These are phyloP conservation scores for Colletotrichum sansevieriae DNA, from an alignment of 2,329 filamentous ascomycete species.

Conservation along the genomic window DNA sequence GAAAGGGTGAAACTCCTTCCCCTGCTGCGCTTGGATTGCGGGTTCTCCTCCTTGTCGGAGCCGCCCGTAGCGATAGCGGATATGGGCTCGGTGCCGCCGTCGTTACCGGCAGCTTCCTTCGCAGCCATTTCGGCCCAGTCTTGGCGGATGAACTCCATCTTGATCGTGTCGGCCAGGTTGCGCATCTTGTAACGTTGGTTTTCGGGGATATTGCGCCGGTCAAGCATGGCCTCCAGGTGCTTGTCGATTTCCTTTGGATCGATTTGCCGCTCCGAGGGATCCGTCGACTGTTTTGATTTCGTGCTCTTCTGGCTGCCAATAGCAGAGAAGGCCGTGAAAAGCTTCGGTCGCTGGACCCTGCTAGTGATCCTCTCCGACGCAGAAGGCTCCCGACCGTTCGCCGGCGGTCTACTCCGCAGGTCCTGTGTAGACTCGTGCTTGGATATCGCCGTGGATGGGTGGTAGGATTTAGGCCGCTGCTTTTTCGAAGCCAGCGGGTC, in stretches of 20 bases:
- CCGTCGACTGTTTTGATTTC: conserved; percentile 51
- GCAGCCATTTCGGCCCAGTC: conserved; percentile 80
- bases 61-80: conserved; percentile 49
- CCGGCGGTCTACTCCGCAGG: conserved; percentile 18
- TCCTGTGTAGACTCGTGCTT: conserved; percentile 47
- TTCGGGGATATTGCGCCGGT: conserved; percentile 92
- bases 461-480: conserved; percentile 65
- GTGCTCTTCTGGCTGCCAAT: conserved; percentile 53
- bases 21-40: conserved; percentile 70
- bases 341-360: conserved; percentile 57
- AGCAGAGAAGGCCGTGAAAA: conserved; percentile 55
- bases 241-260: conserved; percentile 68
- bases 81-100: conserved; percentile 54
- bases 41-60: conserved; percentile 55
- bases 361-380: conserved; percentile 46
- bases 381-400: conserved; percentile 37
- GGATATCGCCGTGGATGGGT: conserved; percentile 48
- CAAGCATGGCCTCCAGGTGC: conserved; percentile 75
- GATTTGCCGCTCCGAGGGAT: conserved; percentile 65
- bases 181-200: conserved; percentile 97
- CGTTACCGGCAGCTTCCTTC: conserved; percentile 58
- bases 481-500: conserved; percentile 46
- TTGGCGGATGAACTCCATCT: conserved; percentile 94
- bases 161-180: conserved; percentile 87
- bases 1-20: conserved; percentile 85